Percentiles rank a stretch among this genome's conserved stretches.
Evolutionary conservation across 305 asterid genomes (phyloP).

Genomic region (Rubia balearica): DNA sequence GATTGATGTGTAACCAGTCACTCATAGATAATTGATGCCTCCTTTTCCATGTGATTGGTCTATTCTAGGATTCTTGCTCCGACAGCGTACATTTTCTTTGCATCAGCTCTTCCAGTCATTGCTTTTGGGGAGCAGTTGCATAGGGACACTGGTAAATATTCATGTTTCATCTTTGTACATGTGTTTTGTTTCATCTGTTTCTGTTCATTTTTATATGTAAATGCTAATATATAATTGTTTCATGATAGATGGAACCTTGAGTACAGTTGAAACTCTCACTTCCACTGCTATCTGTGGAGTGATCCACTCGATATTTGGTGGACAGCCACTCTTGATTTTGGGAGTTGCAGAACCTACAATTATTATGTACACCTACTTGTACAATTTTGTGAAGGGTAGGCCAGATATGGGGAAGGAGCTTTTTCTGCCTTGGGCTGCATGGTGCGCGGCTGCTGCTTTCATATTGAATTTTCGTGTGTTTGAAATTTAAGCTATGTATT

Average conservation of each 20-base stretch:
- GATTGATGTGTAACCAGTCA: background rate
- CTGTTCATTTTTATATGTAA: background rate
- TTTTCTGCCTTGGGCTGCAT: conserved; percentile 87
- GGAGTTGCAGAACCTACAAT: conserved; percentile 97
- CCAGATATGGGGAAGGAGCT: conserved; percentile 50
- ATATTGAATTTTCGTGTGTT: background rate
- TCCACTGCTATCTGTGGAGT: conserved; percentile 85
- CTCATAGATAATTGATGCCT: background rate
- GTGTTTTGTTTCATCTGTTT: background rate
- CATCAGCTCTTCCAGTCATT: conserved; percentile 92
- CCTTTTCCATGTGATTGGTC: conserved; percentile 19
- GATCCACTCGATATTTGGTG: conserved; percentile 74
- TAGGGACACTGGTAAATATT: conserved; percentile 62
- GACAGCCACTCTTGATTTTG: conserved; percentile 76
- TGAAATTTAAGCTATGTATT: background rate
- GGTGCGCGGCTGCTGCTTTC: conserved; percentile 31
- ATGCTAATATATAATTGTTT: conserved; percentile 1
- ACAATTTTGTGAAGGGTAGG: conserved; percentile 47
- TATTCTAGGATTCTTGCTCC: conserved; percentile 80
- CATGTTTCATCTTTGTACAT: background rate
- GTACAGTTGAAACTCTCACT: conserved; percentile 74
- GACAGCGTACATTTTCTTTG: conserved; percentile 83
- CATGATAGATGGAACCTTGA: conserved; percentile 62
- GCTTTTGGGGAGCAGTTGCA: conserved; percentile 92
- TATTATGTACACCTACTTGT: conserved; percentile 78